A percentile compares a stretch with the other conserved stretches of the same genome.
Evolutionary conservation across 306 rosid genomes (phyloP).

Genomic region (Begonia masoniana): DNA sequence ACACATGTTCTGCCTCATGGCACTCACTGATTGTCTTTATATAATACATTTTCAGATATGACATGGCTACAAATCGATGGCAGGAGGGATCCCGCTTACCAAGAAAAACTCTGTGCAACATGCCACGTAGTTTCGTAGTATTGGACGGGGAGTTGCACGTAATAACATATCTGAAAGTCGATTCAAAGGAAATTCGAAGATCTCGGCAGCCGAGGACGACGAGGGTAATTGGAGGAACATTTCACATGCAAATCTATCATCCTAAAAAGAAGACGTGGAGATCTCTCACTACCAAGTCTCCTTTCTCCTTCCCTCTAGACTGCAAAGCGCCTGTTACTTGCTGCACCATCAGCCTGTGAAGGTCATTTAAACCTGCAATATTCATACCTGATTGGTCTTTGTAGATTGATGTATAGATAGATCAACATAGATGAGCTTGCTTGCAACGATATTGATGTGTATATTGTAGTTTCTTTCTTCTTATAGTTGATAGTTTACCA

Average conservation of each 20-base stretch:
- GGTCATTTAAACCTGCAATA: neutral
- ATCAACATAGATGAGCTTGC: neutral
- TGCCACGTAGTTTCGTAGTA: conserved; percentile 46
- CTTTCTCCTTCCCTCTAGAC: conserved; percentile 40
- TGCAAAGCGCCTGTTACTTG: conserved; percentile 42
- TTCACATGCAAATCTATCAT: conserved; percentile 69
- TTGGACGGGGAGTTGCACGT: conserved; percentile 50
- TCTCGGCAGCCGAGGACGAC: conserved; percentile 23
- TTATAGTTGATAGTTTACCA: too few species aligned
- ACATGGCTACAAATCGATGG: conserved; percentile 62
- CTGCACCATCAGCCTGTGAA: conserved; percentile 52
- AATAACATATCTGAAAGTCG: conserved; percentile 30
- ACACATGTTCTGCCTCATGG: too few species aligned
- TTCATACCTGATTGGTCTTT: neutral
- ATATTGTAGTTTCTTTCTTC: too few species aligned
- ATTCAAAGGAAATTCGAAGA: conserved; percentile 28
- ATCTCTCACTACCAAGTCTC: conserved; percentile 42
- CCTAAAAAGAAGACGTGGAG: conserved; percentile 72
- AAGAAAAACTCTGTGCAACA: conserved; percentile 26
- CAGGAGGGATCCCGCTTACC: conserved; percentile 52
- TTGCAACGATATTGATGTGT: too few species aligned
- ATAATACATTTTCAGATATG: conserved; percentile 42
- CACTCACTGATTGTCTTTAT: neutral
- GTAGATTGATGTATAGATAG: conserved; percentile 1
- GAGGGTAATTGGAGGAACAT: conserved; percentile 25